Conservation (phyloP, 2,329 filamentous ascomycete species). For the Trichoderma koningiopsis region DNA sequence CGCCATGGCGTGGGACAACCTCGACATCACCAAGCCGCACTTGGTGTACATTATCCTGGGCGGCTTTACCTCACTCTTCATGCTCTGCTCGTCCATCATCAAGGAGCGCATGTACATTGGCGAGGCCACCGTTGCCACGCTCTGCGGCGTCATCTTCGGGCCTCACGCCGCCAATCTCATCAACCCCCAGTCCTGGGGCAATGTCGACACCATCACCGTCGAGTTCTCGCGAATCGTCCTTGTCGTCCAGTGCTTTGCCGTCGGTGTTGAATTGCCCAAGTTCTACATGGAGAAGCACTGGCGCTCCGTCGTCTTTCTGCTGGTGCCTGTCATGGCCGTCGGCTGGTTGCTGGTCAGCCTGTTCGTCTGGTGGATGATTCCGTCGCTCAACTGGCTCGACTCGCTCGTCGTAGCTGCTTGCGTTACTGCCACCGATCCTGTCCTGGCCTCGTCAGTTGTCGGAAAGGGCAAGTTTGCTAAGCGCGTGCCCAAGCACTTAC, state of each 20-base stretch:
- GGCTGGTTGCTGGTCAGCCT: conserved; percentile 92
- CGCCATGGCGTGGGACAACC: conserved; percentile 75
- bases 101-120: conserved; percentile 99
- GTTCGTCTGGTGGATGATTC: conserved; percentile 90
- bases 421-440: conserved; percentile 95
- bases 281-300: conserved; percentile 98
- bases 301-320: conserved; percentile 84
- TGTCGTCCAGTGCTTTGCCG: conserved; percentile 89
- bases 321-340: conserved; percentile 95
- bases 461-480: conserved; percentile 99
- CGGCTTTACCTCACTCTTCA: conserved; percentile 96
- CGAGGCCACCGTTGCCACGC: conserved; percentile 90
- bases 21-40: conserved; percentile 89
- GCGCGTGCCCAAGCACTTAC: conserved; percentile 93
- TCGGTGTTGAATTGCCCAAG: conserved; percentile 86
- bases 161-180: conserved; percentile 82
- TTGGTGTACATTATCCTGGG: conserved; percentile 98
- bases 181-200: conserved; percentile 75
- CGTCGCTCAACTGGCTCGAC: conserved; percentile 82
- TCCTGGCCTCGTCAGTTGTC: conserved; percentile 94
- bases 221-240: conserved; percentile 89
- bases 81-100: conserved; percentile 96
- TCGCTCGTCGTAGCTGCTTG: conserved; percentile 86
- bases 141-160: conserved; percentile 87
- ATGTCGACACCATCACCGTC: conserved; percentile 80